These are phyloP conservation scores for Candida vartiovaarae DNA, from an alignment of 805 yeast genomes.

Conservation along the genomic window DNA sequence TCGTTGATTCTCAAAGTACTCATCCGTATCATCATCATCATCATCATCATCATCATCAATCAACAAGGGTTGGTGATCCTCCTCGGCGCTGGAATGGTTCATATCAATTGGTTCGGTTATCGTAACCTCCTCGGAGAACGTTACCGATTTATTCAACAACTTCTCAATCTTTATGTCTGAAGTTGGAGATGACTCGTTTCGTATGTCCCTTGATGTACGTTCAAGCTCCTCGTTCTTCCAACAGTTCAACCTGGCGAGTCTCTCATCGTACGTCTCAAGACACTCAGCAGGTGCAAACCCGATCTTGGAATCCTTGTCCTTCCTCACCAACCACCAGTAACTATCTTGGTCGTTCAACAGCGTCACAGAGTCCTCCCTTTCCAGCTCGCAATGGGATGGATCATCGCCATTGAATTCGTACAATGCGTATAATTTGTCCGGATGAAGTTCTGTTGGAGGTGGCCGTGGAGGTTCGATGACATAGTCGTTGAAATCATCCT, in stretches of 20 bases:
- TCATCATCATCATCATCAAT: slow-evolving; percentile 3
- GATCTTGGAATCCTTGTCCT: slow-evolving; percentile 53
- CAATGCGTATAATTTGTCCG: slow-evolving; percentile 76
- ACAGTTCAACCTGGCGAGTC: slow-evolving; percentile 87
- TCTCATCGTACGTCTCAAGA: slow-evolving; percentile 83
- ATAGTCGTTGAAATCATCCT: slow-evolving; percentile 38
- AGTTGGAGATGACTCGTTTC: slow-evolving; percentile 1
- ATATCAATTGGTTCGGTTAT: slow-evolving; percentile 4
- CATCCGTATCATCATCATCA: slow-evolving; percentile 10
- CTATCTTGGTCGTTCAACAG: slow-evolving; percentile 83
- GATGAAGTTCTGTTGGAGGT: slow-evolving; percentile 78
- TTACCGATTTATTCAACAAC: slow-evolving; percentile 16
- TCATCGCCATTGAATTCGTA: slow-evolving; percentile 89
- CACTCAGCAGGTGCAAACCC: slow-evolving; percentile 98
- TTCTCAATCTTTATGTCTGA: background rate
- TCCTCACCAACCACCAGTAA: slow-evolving; percentile 92
- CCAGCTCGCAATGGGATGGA: slow-evolving; percentile 79
- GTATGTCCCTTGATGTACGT: slow-evolving; percentile 11
- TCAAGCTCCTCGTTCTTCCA: slow-evolving; percentile 73
- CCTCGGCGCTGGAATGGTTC: slow-evolving; percentile 3
- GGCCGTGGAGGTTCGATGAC: slow-evolving; percentile 30
- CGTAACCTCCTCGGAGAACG: slow-evolving; percentile 13
- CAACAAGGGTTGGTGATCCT: background rate
- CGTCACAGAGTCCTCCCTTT: slow-evolving; percentile 75
- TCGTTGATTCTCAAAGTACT: slow-evolving; percentile 6